Percentiles rank a stretch among this genome's conserved stretches.
phyloP scores from a whole-genome alignment of 805 yeast genomes.

The Barnettozyma sucrosica region DNA sequence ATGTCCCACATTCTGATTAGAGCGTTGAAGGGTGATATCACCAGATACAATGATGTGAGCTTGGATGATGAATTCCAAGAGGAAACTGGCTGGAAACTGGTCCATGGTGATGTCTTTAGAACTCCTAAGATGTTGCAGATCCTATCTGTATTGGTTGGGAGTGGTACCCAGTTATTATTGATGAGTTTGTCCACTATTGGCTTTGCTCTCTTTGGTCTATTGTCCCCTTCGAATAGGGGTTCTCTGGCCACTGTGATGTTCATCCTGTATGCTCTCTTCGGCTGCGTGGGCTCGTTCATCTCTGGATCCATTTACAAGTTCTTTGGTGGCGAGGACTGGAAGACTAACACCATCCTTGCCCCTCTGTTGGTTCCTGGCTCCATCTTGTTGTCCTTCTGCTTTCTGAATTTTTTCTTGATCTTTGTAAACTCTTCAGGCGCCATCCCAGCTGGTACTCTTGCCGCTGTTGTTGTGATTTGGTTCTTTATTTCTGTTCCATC shows the following conservation, averaged over 20 bases:
- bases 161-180: conserved; percentile 77
- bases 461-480: conserved; percentile 80
- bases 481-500: conserved; percentile 78
- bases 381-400: conserved; percentile 55
- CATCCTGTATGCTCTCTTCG: conserved; percentile 72
- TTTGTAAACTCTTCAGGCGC: conserved; percentile 86
- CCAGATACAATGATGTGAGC: conserved; percentile 83
- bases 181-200: conserved; percentile 69
- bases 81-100: conserved; percentile 95
- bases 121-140: conserved; percentile 66
- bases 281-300: conserved; percentile 80
- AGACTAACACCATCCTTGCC: conserved; percentile 72
- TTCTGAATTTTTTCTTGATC: conserved; percentile 77
- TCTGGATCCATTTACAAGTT: conserved; percentile 82
- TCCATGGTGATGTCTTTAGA: conserved; percentile 93
- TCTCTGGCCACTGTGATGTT: conserved; percentile 88
- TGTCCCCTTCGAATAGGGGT: conserved; percentile 94
- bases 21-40: conserved; percentile 79
- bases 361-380: conserved; percentile 83
- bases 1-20: conserved; percentile 74
- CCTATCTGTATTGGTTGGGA: conserved; percentile 77
- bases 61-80: conserved; percentile 83
- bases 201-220: conserved; percentile 82
- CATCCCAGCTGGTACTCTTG: conserved; percentile 85
- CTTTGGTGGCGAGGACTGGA: conserved; percentile 91